These are phyloP conservation scores for Lactarius pseudohatsudake DNA, from an alignment of 768 basidiomycete genomes.

Conservation along the genomic window DNA sequence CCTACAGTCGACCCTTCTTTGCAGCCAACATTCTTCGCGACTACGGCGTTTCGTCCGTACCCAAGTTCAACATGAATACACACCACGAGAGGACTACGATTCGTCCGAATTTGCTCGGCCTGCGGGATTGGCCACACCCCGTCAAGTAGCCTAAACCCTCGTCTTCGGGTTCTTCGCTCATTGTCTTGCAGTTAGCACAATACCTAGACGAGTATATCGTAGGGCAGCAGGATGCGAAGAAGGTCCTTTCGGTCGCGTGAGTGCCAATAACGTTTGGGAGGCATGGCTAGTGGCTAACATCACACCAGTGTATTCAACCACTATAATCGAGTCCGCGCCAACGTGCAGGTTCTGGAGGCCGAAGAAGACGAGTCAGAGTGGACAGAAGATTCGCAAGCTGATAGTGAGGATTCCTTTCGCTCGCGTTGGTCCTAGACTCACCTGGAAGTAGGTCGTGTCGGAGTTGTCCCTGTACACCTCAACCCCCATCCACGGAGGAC, in stretches of 20 bases:
- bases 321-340: constrained; percentile 83
- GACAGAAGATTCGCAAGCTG: constrained; percentile 32
- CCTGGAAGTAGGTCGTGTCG: constrained; percentile 32
- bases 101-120: constrained; percentile 16
- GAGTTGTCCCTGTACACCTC: constrained; percentile 53
- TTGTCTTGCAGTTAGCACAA: constrained; percentile 59
- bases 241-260: constrained; percentile 90
- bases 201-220: constrained; percentile 89
- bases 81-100: constrained; percentile 20
- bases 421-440: background rate
- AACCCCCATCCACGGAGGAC: constrained; percentile 52
- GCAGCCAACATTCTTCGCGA: constrained; percentile 2
- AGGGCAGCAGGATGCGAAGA: constrained; percentile 92
- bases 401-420: constrained; percentile 34
- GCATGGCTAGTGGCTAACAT: background rate
- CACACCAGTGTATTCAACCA: constrained; percentile 83
- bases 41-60: constrained; percentile 23
- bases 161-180: constrained; percentile 3
- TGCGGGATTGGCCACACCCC: constrained; percentile 45
- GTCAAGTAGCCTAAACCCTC: constrained; percentile 40
- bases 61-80: constrained; percentile 29
- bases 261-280: constrained; percentile 37
- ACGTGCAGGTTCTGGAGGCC: constrained; percentile 52
- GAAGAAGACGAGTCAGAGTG: constrained; percentile 35
- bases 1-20: background rate